phyloP scores from a whole-genome alignment of 306 rosid species.

The Cicer chorassanicum region DNA sequence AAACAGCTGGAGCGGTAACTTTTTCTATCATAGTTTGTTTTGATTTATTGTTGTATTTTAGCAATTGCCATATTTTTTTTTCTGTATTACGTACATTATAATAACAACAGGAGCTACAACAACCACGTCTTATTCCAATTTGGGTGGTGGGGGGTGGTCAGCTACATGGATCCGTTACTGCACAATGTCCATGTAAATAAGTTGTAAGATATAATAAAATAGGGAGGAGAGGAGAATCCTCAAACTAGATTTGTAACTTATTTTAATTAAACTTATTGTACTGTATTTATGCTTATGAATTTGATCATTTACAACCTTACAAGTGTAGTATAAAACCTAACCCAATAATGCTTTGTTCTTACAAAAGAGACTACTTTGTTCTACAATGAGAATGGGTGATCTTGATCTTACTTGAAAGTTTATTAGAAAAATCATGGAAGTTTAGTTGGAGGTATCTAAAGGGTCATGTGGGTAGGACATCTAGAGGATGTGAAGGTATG shows the following conservation, averaged over 20 bases:
- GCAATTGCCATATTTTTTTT: constrained; percentile 28
- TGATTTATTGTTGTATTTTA: constrained; percentile 29
- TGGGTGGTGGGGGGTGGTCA: background rate
- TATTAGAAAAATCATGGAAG: constrained; percentile 13
- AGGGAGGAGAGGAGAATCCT: constrained; percentile 17
- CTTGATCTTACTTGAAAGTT: constrained; percentile 21
- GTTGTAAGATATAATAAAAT: constrained; percentile 25
- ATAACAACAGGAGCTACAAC: background rate
- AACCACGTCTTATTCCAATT: background rate
- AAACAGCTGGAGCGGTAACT: constrained; percentile 81
- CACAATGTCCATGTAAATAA: constrained; percentile 14
- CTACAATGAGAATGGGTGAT: constrained; percentile 20
- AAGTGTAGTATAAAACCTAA: constrained; percentile 15
- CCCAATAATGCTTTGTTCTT: background rate
- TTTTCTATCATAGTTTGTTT: constrained; percentile 41
- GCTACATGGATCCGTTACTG: constrained; percentile 8
- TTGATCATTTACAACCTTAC: constrained; percentile 18
- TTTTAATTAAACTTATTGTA: constrained; percentile 9
- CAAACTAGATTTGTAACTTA: constrained; percentile 9
- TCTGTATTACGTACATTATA: background rate
- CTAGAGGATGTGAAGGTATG: background rate
- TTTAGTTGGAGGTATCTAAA: constrained; percentile 1
- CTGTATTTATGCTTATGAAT: constrained; percentile 20
- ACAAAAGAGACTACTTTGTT: background rate
- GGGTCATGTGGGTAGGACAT: background rate